A percentile compares a stretch with the other conserved stretches of the same genome.
Evolutionary conservation across 371 early-diverging fungal species (phyloP).

Genomic region (Lichtheimia hyalospora): DNA sequence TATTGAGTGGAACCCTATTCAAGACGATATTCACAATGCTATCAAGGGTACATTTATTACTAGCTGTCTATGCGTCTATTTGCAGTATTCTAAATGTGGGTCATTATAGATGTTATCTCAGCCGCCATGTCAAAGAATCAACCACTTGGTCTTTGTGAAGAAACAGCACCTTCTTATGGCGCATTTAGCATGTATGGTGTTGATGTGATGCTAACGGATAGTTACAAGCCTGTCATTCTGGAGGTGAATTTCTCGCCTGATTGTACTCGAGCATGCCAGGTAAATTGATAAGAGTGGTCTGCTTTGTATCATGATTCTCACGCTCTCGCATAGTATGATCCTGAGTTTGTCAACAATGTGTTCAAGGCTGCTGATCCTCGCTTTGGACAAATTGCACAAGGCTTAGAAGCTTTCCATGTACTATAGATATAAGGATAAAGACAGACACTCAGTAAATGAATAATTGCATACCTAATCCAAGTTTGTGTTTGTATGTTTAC

Average conservation of each 20-base stretch:
- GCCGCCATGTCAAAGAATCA: constrained; percentile 50
- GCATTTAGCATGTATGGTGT: constrained; percentile 57
- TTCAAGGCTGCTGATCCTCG: constrained; percentile 48
- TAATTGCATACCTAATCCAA: too few species aligned
- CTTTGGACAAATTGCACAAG: constrained; percentile 45
- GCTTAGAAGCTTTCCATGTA: constrained; percentile 48
- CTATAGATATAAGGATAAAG: constrained; percentile 18
- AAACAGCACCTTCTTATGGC: constrained; percentile 26
- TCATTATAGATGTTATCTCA: constrained; percentile 36
- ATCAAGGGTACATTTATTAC: constrained; percentile 37
- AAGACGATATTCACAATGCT: constrained; percentile 49
- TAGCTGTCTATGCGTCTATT: too few species aligned
- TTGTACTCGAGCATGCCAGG: constrained; percentile 57
- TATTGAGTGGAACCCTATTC: constrained; percentile 47
- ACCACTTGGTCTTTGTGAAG: constrained; percentile 42
- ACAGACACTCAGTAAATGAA: too few species aligned
- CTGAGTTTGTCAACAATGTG: constrained; percentile 58
- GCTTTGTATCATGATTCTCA: background rate
- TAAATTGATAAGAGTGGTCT: constrained; percentile 10
- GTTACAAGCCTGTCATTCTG: constrained; percentile 50
- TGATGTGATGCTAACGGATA: constrained; percentile 56
- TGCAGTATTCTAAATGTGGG: background rate
- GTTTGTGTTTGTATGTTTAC: too few species aligned
- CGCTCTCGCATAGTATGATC: constrained; percentile 34
- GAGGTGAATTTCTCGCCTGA: constrained; percentile 62